Conservation (phyloP, 176 grass and related monocot genomes). For the Musa beccarii region DNA sequence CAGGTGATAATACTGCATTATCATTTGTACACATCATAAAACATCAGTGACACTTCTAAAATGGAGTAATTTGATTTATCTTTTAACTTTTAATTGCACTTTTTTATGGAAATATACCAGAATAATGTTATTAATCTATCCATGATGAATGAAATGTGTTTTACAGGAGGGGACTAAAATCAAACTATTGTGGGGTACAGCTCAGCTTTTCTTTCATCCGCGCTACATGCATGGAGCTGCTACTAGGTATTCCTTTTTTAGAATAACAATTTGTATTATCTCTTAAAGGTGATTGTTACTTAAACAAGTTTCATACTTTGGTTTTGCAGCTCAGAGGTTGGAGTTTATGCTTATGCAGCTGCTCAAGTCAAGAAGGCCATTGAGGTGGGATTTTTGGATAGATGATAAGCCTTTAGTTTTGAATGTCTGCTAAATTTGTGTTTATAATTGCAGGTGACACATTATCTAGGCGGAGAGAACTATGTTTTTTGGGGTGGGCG, state of each 20-base stretch:
- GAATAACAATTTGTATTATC: neutral
- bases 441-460: slow-evolving; percentile 52
- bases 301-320: neutral
- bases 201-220: slow-evolving; percentile 81
- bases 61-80: neutral
- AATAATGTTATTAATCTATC: neutral
- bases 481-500: slow-evolving; percentile 97
- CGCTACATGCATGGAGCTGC: slow-evolving; percentile 91
- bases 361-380: slow-evolving; percentile 98
- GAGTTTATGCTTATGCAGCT: slow-evolving; percentile 81
- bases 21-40: neutral
- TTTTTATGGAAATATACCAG: neutral
- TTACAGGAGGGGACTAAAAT: slow-evolving; percentile 61
- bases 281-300: neutral
- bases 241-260: slow-evolving; percentile 52
- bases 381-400: slow-evolving; percentile 39
- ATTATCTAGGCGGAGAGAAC: slow-evolving; percentile 94
- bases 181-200: slow-evolving; percentile 75
- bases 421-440: slow-evolving; percentile 12
- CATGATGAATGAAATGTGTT: neutral
- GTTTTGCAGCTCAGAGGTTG: slow-evolving; percentile 30
- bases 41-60: neutral
- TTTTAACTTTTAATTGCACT: neutral
- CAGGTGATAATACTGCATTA: slow-evolving; percentile 40
- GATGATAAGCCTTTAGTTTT: neutral